Percentiles rank a stretch among this genome's conserved stretches.
These are phyloP conservation scores for Sporobolomyces phaffii DNA, from an alignment of 768 basidiomycete species.

Conservation along the genomic window DNA sequence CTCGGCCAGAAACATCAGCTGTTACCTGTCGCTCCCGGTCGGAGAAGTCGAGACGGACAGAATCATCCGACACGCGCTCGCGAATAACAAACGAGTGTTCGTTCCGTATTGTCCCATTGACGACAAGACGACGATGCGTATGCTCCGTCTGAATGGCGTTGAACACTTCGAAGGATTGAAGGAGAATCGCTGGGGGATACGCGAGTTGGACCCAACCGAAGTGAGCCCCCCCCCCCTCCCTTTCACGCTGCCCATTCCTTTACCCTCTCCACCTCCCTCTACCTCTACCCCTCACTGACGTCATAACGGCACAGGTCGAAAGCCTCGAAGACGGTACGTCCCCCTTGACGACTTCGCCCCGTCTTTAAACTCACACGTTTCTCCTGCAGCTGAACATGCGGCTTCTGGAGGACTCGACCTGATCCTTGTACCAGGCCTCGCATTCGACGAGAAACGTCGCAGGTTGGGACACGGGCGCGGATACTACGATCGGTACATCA, in stretches of 20 bases:
- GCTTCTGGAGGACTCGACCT: conserved; percentile 31
- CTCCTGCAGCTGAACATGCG: conserved; percentile 17
- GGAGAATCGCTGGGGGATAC: conserved; percentile 32
- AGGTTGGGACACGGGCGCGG: conserved; percentile 35
- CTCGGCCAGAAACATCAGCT: conserved; percentile 7
- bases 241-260: no score
- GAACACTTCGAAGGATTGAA: conserved; percentile 15
- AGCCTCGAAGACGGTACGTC: conserved; percentile 4
- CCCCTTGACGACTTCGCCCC: background rate
- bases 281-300: background rate
- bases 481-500: conserved; percentile 37
- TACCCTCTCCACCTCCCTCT: background rate
- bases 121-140: conserved; percentile 31
- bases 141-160: conserved; percentile 21
- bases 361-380: background rate
- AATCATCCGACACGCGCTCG: conserved; percentile 26
- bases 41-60: conserved; percentile 29
- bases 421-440: conserved; percentile 35
- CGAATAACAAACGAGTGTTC: conserved; percentile 23
- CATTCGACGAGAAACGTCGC: conserved; percentile 22
- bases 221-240: background rate
- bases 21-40: conserved; percentile 25
- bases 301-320: background rate
- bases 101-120: conserved; percentile 33
- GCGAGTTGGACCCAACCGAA: conserved; percentile 22